Conservation (phyloP, 2,329 filamentous ascomycete genomes). For the Penicillium sp. region DNA sequence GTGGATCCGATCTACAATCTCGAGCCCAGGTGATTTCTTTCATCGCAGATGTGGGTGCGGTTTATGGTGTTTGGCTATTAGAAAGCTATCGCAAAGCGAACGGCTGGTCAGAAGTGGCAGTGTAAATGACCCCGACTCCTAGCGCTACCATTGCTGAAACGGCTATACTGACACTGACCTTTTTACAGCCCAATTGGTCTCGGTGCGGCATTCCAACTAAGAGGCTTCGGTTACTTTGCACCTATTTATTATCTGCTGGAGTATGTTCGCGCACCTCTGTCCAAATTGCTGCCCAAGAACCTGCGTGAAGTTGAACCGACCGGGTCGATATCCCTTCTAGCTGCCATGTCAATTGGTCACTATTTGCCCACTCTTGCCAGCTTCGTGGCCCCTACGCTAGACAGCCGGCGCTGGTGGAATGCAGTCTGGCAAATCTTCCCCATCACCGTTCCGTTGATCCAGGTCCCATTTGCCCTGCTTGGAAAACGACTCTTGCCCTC, state of each 20-base stretch:
- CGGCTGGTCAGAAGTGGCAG: neutral
- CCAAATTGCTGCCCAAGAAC: neutral
- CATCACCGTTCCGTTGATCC: conserved; percentile 3
- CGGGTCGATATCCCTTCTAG: neutral
- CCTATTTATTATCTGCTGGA: conserved; percentile 8
- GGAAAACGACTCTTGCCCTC: too few species aligned
- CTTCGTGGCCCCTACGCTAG: conserved; percentile 6
- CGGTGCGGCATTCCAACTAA: conserved; percentile 1
- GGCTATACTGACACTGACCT: too few species aligned
- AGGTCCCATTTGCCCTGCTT: neutral
- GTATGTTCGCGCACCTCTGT: conserved; percentile 3
- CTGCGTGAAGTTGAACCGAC: neutral
- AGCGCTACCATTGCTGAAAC: neutral
- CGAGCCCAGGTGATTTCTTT: conserved; percentile 11
- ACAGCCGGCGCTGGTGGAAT: neutral
- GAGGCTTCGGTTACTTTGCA: conserved; percentile 5
- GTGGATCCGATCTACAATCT: neutral
- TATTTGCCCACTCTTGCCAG: neutral
- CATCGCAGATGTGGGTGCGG: conserved; percentile 1
- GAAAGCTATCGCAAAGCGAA: conserved; percentile 7
- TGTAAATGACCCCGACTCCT: conserved; percentile 1
- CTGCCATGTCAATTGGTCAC: neutral
- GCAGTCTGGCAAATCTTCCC: conserved; percentile 17
- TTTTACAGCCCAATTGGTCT: too few species aligned
- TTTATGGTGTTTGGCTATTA: conserved; percentile 15